phyloP scores from a whole-genome alignment of 257 asterid species.

The Solanum pimpinellifolium region DNA sequence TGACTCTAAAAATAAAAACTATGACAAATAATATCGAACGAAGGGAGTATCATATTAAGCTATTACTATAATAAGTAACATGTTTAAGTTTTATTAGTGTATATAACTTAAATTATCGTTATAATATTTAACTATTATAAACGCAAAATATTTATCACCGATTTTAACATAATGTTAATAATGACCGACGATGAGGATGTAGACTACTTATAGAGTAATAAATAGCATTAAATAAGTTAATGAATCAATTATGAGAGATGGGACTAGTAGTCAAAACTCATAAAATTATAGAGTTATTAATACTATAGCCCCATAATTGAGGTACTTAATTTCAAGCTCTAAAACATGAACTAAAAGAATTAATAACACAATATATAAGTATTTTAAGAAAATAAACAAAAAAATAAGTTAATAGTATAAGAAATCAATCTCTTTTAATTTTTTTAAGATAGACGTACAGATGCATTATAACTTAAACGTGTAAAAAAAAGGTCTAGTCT shows the following conservation, averaged over 20 bases:
- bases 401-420: not conserved
- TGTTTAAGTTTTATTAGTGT: too few species aligned
- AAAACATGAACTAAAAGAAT: not conserved
- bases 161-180: constrained; percentile 5
- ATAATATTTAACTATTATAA: not conserved
- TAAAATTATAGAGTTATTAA: not conserved
- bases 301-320: not conserved
- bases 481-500: too few species aligned
- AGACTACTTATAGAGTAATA: constrained; percentile 17
- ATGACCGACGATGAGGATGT: constrained; percentile 18
- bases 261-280: not conserved
- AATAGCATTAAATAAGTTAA: constrained; percentile 23
- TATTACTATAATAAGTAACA: not conserved
- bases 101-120: too few species aligned
- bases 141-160: not conserved
- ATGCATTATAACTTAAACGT: too few species aligned
- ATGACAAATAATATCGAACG: fast-evolving
- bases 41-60: not conserved
- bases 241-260: not conserved
- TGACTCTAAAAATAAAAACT: too few species aligned
- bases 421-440: not conserved
- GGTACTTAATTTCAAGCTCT: not conserved
- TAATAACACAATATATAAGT: not conserved
- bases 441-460: too few species aligned
- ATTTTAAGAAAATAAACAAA: not conserved